Conservation (phyloP, 768 basidiomycete species). For the Trametes villosa region DNA sequence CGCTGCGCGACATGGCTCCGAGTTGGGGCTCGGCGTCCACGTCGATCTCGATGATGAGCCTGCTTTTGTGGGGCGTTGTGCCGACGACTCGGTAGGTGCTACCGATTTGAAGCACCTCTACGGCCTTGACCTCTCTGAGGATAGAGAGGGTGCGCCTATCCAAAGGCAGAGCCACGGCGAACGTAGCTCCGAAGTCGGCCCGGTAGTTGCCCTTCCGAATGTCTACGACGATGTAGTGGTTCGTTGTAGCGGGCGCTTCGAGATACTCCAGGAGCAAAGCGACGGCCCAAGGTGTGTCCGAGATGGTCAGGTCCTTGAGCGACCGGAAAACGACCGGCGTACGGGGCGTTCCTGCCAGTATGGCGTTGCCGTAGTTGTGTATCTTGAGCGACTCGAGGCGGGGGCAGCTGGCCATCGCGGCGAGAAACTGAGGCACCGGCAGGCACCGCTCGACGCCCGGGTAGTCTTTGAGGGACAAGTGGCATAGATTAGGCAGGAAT, state of each 20-base stretch:
- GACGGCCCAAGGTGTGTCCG: neutral
- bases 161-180: no score
- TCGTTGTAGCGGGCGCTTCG: neutral
- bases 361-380: neutral
- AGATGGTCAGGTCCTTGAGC: neutral
- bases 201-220: neutral
- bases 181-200: neutral
- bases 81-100: conserved; percentile 8
- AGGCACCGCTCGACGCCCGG: neutral
- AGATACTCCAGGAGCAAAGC: neutral
- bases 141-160: neutral
- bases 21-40: neutral
- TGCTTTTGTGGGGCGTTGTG: neutral
- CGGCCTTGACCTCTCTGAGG: neutral
- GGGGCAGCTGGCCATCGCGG: neutral
- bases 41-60: neutral
- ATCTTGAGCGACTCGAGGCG: neutral
- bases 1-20: neutral
- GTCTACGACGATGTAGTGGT: neutral
- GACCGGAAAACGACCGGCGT: neutral
- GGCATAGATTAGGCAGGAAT: neutral
- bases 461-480: neutral
- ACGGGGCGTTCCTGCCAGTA: neutral
- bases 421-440: neutral
- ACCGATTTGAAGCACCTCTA: neutral